Evolutionary conservation across 1,284 basidiomycete genomes (phyloP).

Genomic region (Rhodofomes roseus): DNA sequence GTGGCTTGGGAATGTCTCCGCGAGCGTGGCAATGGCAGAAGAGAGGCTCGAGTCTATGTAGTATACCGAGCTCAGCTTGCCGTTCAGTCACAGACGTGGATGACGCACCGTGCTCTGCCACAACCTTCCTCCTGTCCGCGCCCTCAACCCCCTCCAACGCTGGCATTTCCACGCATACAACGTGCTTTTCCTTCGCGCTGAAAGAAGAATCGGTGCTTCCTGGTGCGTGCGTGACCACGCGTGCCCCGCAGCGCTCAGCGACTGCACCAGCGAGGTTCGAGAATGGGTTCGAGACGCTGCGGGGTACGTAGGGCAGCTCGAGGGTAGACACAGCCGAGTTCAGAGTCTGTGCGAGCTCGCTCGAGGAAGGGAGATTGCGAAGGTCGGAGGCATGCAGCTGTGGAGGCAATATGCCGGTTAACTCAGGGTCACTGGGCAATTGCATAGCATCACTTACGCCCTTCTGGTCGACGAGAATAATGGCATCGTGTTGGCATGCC

Average conservation of each 20-base stretch:
- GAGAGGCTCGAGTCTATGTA: slow-evolving; percentile 29
- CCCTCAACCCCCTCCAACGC: slow-evolving; percentile 38
- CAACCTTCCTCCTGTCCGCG: slow-evolving; percentile 37
- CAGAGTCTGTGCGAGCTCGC: slow-evolving; percentile 44
- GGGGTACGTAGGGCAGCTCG: slow-evolving; percentile 60
- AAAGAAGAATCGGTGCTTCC: slow-evolving; percentile 6
- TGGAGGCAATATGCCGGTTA: slow-evolving; percentile 2
- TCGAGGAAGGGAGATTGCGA: slow-evolving; percentile 49
- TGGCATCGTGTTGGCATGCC: slow-evolving; percentile 58
- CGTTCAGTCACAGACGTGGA: too few relatives aligned
- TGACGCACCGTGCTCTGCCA: slow-evolving; percentile 48
- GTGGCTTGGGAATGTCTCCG: slow-evolving; percentile 50
- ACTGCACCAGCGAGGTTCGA: slow-evolving; percentile 39
- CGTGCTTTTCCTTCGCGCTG: slow-evolving; percentile 41
- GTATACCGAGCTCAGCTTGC: too few relatives aligned
- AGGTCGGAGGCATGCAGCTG: slow-evolving; percentile 72
- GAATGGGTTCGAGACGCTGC: slow-evolving; percentile 22
- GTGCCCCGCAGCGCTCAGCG: slow-evolving; percentile 49
- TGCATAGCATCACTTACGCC: slow-evolving; percentile 43
- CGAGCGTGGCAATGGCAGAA: slow-evolving; percentile 43
- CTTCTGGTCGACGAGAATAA: slow-evolving; percentile 64
- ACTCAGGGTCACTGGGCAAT: neutral
- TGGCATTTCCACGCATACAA: slow-evolving; percentile 55
- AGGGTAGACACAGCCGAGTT: slow-evolving; percentile 46
- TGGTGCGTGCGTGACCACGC: slow-evolving; percentile 19